phyloP scores from a whole-genome alignment of 164 flowering plant species.

The Nelumbo lutea region DNA sequence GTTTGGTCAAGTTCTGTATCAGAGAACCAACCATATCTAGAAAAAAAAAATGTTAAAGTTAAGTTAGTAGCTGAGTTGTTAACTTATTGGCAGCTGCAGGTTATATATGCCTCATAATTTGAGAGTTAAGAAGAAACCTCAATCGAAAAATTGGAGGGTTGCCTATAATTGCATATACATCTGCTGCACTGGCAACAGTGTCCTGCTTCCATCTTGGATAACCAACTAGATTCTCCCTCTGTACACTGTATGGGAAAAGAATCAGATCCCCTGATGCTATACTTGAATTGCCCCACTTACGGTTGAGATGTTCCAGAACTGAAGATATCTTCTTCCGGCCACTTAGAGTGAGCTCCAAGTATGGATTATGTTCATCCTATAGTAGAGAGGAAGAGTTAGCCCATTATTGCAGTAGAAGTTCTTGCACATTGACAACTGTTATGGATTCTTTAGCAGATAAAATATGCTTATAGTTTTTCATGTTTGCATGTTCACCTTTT shows the following conservation, averaged over 20 bases:
- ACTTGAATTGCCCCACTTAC: constrained; percentile 89
- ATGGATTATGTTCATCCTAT: constrained; percentile 92
- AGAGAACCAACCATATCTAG: constrained; percentile 94
- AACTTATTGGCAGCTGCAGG: no score
- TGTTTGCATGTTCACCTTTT: constrained; percentile 51
- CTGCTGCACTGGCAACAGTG: constrained; percentile 68
- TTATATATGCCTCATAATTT: no score
- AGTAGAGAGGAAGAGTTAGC: constrained; percentile 1
- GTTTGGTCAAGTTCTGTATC: constrained; percentile 28
- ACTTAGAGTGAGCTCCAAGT: constrained; percentile 89
- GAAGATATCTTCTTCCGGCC: constrained; percentile 89
- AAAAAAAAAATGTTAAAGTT: constrained; percentile 11
- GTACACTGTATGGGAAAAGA: constrained; percentile 70
- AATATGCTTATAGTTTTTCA: background rate
- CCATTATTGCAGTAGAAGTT: background rate
- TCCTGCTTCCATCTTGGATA: constrained; percentile 75
- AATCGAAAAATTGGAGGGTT: constrained; percentile 79
- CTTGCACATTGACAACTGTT: background rate
- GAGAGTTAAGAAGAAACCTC: constrained; percentile 41
- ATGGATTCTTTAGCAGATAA: background rate
- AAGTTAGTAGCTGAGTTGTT: background rate
- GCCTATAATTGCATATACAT: constrained; percentile 67
- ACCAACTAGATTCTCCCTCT: constrained; percentile 44
- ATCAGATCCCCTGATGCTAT: constrained; percentile 64
- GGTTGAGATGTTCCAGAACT: constrained; percentile 84